Evolutionary conservation across 208 protist genomes (phyloP).

Genomic region (Wallacemonas sp.): DNA sequence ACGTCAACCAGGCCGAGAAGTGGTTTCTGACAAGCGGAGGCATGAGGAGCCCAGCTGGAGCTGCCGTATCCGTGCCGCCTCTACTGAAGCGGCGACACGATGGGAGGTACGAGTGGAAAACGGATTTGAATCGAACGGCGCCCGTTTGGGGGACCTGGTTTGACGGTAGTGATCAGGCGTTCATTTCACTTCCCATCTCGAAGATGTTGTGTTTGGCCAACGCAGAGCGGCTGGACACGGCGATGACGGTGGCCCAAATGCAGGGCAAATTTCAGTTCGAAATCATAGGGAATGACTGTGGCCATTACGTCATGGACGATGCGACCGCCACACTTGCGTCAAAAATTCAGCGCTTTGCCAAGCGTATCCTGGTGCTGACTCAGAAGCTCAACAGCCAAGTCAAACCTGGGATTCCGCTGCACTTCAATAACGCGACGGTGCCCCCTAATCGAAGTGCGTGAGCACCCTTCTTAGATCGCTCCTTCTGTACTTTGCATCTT

Average conservation of each 20-base stretch:
- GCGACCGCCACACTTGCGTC: constrained; percentile 47
- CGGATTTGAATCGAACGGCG: constrained; percentile 65
- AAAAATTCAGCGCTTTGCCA: constrained; percentile 68
- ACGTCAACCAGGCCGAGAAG: constrained; percentile 56
- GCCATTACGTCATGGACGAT: constrained; percentile 93
- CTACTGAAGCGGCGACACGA: constrained; percentile 37
- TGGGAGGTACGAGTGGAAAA: constrained; percentile 69
- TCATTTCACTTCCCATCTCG: constrained; percentile 66
- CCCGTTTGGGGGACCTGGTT: constrained; percentile 89
- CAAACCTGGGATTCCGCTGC: constrained; percentile 17
- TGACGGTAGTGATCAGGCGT: constrained; percentile 77
- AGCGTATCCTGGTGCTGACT: constrained; percentile 50
- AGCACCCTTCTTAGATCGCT: neutral
- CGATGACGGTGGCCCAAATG: constrained; percentile 92
- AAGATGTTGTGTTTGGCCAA: constrained; percentile 91
- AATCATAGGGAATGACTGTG: constrained; percentile 77
- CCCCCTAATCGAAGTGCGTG: constrained; percentile 23
- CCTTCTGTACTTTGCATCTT: constrained; percentile 5
- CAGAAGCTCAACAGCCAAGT: constrained; percentile 41
- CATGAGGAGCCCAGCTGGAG: constrained; percentile 64
- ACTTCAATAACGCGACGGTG: constrained; percentile 38
- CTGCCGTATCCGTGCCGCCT: constrained; percentile 73
- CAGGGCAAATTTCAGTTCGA: constrained; percentile 95
- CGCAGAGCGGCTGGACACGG: constrained; percentile 86
- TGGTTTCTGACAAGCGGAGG: constrained; percentile 83